Conservation (phyloP, 208 protist species). For the Angomonas desouzai region DNA sequence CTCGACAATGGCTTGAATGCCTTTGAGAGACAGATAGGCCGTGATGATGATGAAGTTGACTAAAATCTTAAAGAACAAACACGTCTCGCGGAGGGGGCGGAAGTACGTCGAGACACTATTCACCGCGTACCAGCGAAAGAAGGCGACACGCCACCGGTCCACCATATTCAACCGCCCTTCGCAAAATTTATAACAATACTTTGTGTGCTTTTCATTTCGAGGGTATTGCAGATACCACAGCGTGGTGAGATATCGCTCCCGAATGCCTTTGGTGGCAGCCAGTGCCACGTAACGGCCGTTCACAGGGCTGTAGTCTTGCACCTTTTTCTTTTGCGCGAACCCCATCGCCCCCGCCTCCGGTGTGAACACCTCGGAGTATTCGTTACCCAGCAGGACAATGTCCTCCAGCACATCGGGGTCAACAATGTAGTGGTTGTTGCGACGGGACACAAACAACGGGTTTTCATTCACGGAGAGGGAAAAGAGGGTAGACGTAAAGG, state of each 20-base stretch:
- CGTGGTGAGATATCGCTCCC: not conserved
- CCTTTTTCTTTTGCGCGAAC: not conserved
- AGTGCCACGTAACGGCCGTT: not conserved
- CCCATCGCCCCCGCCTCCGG: not conserved
- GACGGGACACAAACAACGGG: not conserved
- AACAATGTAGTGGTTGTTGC: not conserved
- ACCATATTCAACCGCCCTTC: not conserved
- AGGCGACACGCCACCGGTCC: not conserved
- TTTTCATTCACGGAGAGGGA: not conserved
- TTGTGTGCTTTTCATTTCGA: not conserved
- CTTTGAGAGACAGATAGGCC: not conserved
- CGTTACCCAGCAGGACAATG: not conserved
- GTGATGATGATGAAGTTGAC: not conserved
- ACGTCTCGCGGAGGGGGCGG: not conserved
- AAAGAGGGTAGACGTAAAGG: not conserved
- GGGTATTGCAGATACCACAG: constrained; percentile 11
- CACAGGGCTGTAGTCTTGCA: not conserved
- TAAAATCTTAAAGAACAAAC: not conserved
- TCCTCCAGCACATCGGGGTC: not conserved
- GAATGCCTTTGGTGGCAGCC: not conserved
- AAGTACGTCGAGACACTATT: not conserved
- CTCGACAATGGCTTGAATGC: not conserved
- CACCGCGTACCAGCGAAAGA: constrained; percentile 8
- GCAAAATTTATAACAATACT: constrained; percentile 9
- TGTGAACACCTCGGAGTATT: not conserved